phyloP scores from a whole-genome alignment of 2,329 filamentous ascomycete species.

The Fusarium hainanense region DNA sequence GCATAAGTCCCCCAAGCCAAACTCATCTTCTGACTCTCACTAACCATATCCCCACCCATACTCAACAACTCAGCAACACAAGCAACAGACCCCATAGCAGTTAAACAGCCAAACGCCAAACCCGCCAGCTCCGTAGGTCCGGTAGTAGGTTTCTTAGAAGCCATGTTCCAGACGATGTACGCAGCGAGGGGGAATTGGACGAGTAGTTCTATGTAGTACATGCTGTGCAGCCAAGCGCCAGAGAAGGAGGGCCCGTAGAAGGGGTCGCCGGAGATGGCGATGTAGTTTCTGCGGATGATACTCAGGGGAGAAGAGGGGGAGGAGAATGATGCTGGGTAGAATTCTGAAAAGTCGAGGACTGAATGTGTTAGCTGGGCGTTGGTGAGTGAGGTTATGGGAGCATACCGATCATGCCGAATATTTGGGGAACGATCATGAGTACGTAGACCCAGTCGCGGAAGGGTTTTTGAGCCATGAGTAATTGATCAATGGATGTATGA shows the following conservation, averaged over 20 bases:
- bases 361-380: conserved; percentile 8
- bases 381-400: background rate
- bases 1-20: conserved; percentile 63
- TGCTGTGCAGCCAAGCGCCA: conserved; percentile 63
- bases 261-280: conserved; percentile 62
- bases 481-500: no score
- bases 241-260: conserved; percentile 57
- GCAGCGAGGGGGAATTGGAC: conserved; percentile 62
- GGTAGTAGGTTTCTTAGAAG: conserved; percentile 48
- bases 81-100: conserved; percentile 61
- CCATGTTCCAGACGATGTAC: conserved; percentile 59
- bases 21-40: conserved; percentile 56
- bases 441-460: conserved; percentile 53
- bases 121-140: conserved; percentile 61
- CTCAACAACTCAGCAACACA: conserved; percentile 63
- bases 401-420: conserved; percentile 53
- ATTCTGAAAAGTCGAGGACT: conserved; percentile 66
- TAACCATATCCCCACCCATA: conserved; percentile 61
- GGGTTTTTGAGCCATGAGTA: conserved; percentile 42
- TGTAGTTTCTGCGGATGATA: conserved; percentile 59
- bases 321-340: conserved; percentile 62
- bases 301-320: conserved; percentile 58
- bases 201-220: conserved; percentile 62
- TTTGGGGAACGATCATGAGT: conserved; percentile 49
- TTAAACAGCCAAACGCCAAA: conserved; percentile 63